Evolutionary conservation across 371 early-diverging fungal genomes (phyloP).

Genomic region (Ordospora colligata): DNA sequence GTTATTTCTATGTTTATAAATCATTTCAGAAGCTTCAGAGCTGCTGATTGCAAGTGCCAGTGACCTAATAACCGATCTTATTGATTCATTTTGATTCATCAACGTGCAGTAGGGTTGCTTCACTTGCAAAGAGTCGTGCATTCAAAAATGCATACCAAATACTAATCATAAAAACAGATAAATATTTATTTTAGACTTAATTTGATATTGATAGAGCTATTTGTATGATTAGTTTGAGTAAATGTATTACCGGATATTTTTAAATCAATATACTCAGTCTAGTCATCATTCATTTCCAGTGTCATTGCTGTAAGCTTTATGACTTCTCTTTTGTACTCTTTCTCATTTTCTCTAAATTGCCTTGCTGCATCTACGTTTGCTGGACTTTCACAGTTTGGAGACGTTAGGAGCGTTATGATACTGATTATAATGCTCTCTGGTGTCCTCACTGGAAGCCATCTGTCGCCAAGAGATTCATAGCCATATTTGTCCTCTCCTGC

Average conservation of each 20-base stretch:
- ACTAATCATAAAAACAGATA: not conserved
- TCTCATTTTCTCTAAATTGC: slow-evolving; percentile 62
- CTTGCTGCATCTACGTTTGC: slow-evolving; percentile 63
- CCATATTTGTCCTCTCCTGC: slow-evolving; percentile 72
- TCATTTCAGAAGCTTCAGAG: not conserved
- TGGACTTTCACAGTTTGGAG: slow-evolving; percentile 63
- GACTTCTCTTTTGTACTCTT: slow-evolving; percentile 68
- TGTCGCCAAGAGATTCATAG: slow-evolving; percentile 76
- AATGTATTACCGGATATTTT: too few relatives aligned
- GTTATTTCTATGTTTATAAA: not conserved
- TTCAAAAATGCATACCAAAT: not conserved
- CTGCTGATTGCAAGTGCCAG: not conserved
- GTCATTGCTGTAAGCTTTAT: slow-evolving; percentile 66
- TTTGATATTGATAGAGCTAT: not conserved
- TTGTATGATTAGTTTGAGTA: too few relatives aligned
- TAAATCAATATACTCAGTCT: not conserved
- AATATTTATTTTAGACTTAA: not conserved
- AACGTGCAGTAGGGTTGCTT: not conserved
- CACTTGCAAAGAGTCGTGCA: not conserved
- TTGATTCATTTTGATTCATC: not conserved
- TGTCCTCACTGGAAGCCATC: slow-evolving; percentile 83
- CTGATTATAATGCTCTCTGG: slow-evolving; percentile 61
- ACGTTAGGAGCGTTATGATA: slow-evolving; percentile 60
- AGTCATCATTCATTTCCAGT: slow-evolving; percentile 60
- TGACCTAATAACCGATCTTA: not conserved